Conservation (phyloP, 1,284 basidiomycete genomes). For the Jaminaea rosea region DNA sequence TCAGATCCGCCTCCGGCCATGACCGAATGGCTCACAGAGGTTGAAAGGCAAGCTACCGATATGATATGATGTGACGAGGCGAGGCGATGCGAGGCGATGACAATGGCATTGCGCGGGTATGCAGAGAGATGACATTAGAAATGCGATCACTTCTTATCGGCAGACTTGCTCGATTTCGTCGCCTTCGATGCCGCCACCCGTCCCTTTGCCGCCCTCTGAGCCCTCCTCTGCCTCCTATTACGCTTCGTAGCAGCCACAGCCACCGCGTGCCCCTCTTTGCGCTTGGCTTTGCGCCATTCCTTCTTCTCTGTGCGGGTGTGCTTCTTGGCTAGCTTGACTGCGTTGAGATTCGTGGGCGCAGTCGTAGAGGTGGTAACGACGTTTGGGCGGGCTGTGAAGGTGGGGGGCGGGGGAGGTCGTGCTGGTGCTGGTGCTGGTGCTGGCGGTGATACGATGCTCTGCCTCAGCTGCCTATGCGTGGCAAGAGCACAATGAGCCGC, state of each 20-base stretch:
- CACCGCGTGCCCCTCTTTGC: not conserved
- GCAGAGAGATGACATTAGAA: too few species aligned
- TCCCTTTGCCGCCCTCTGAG: not conserved
- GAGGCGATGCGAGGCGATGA: too few species aligned
- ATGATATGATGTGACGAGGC: too few species aligned
- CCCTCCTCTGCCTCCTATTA: not conserved
- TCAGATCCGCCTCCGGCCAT: too few species aligned
- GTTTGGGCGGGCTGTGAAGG: conserved; percentile 15
- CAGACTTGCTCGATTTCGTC: not conserved
- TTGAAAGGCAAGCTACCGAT: too few species aligned
- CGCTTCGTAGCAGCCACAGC: not conserved
- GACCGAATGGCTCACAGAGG: too few species aligned
- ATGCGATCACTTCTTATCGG: too few species aligned
- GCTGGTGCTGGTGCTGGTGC: not conserved
- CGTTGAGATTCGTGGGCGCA: conserved; percentile 16
- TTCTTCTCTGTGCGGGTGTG: conserved; percentile 7
- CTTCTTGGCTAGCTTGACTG: conserved; percentile 12
- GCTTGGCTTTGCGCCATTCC: not conserved
- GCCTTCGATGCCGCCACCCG: not conserved
- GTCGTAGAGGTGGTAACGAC: conserved; percentile 8
- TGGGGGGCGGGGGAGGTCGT: not conserved
- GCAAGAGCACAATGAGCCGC: conserved; percentile 2
- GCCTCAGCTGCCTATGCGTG: conserved; percentile 9
- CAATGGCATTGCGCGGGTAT: too few species aligned
- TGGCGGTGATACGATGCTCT: not conserved